Conservation (phyloP, 805 yeast species). For the Lipomyces sp. region DNA sequence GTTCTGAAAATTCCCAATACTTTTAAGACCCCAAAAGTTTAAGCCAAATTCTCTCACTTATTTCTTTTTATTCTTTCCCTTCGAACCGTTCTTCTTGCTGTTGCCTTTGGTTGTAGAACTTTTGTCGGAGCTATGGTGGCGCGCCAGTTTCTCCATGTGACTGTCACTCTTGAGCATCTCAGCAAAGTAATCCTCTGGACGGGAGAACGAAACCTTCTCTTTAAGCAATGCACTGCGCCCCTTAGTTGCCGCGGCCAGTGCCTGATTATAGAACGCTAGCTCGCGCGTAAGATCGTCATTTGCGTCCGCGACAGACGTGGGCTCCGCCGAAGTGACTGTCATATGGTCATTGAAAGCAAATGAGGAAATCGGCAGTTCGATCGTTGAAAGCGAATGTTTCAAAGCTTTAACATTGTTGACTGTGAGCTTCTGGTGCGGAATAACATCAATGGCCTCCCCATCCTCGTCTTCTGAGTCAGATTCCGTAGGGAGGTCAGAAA, state of each 20-base stretch:
- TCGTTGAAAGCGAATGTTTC: slow-evolving; percentile 41
- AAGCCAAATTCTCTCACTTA: neutral
- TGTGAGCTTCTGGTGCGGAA: slow-evolving; percentile 88
- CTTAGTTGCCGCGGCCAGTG: slow-evolving; percentile 76
- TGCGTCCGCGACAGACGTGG: slow-evolving; percentile 64
- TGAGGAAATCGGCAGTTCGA: slow-evolving; percentile 59
- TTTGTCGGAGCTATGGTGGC: slow-evolving; percentile 24
- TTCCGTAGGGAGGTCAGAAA: slow-evolving; percentile 43
- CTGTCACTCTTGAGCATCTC: slow-evolving; percentile 98
- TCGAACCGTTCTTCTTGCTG: neutral
- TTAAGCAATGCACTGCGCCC: slow-evolving; percentile 66
- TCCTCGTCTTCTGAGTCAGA: slow-evolving; percentile 89
- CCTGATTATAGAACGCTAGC: slow-evolving; percentile 92
- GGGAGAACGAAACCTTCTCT: slow-evolving; percentile 79
- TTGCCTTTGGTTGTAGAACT: neutral
- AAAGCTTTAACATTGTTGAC: slow-evolving; percentile 84
- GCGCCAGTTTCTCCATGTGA: slow-evolving; percentile 85
- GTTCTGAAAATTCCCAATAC: neutral
- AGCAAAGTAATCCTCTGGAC: slow-evolving; percentile 96
- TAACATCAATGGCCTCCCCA: slow-evolving; percentile 93
- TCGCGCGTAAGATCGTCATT: slow-evolving; percentile 97
- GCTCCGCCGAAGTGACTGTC: slow-evolving; percentile 63
- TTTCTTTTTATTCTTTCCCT: slow-evolving; percentile 1
- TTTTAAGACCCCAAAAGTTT: neutral
- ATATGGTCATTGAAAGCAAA: slow-evolving; percentile 85